Evolutionary conservation across 768 basidiomycete genomes (phyloP), one percentile per base, ranked within the genome.

Genomic region (Suillus tomentosus): DNA sequence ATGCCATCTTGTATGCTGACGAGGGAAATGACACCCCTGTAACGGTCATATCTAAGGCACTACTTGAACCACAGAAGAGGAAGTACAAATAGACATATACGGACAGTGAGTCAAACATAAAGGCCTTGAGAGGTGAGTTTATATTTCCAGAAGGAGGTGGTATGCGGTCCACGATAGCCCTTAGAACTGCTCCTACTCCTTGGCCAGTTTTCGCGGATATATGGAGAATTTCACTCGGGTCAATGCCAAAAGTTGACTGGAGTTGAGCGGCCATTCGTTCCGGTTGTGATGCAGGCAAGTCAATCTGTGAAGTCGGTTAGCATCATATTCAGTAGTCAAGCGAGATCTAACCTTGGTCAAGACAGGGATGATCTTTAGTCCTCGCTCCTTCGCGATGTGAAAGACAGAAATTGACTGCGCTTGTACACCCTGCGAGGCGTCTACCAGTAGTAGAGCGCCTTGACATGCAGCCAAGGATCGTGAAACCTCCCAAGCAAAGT

Each of bases 341-440:
- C 31, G 64, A 66, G 61, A 45, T 54, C 66, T 14, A 59, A 91
- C 94, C 84, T 97, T 99, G 81, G 97, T 99, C 42, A 97, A 79
- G 24, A 98, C 91, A 11, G 96, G 95, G 56, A 97, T 90, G 56
- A 97, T 90, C 47, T 82, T 88, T 36, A 96, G 77, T 2, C 91
- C 89, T 43, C 88, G 82, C 71, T 96, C 94, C 72, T 80, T 82
- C 5, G 96, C 96, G 54, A 90, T 86, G 68, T 96, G 93, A 69
- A 92, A 96, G 5, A 99, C 96, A 1, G 94, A 96, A 61, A 99
- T 87, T 15, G 96, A 95, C 77, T 99, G 97, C 0, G 97, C 97
- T 77, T 99, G 97, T 9, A 99, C 89, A 19, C 97, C 97, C 80
- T 96, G 96, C 60, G 93, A 94, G n/a, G 94, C 94, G 72, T 99